These are phyloP conservation scores for Inga leiocalycina DNA, from an alignment of 306 rosid species.

Conservation along the genomic window DNA sequence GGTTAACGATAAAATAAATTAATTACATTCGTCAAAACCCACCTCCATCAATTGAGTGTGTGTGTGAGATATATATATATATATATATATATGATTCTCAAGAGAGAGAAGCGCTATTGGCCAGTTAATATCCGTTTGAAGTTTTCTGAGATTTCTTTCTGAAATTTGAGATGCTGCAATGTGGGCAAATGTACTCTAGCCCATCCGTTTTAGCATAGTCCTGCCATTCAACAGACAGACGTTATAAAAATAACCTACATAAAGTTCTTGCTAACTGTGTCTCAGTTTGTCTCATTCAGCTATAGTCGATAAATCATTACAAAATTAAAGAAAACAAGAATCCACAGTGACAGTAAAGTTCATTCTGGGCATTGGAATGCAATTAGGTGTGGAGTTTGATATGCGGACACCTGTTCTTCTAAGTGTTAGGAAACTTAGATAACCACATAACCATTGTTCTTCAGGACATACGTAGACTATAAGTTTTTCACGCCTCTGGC, in stretches of 20 bases:
- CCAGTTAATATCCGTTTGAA: slow-evolving; percentile 60
- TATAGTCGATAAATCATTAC: too few species aligned
- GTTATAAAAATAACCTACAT: not conserved
- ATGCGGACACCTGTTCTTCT: too few species aligned
- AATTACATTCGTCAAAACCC: slow-evolving; percentile 35
- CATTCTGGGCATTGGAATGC: too few species aligned
- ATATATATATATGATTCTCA: slow-evolving; percentile 6
- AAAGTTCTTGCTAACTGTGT: not conserved
- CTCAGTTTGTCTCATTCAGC: not conserved
- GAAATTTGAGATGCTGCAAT: slow-evolving; percentile 79
- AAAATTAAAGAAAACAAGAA: too few species aligned
- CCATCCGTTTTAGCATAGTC: slow-evolving; percentile 99
- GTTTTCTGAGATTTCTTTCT: slow-evolving; percentile 83
- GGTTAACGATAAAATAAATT: slow-evolving; percentile 12
- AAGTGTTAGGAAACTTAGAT: not conserved
- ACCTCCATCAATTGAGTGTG: not conserved
- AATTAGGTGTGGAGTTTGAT: too few species aligned
- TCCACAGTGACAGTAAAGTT: too few species aligned
- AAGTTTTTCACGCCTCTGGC: not conserved
- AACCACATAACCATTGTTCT: not conserved
- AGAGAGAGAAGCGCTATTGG: not conserved
- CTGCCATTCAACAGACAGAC: slow-evolving; percentile 42
- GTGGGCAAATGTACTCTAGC: slow-evolving; percentile 92
- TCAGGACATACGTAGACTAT: not conserved
- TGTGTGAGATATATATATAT: not conserved